These are phyloP conservation scores for Pogostemon cablin DNA, from an alignment of 257 asterid species.

Conservation along the genomic window DNA sequence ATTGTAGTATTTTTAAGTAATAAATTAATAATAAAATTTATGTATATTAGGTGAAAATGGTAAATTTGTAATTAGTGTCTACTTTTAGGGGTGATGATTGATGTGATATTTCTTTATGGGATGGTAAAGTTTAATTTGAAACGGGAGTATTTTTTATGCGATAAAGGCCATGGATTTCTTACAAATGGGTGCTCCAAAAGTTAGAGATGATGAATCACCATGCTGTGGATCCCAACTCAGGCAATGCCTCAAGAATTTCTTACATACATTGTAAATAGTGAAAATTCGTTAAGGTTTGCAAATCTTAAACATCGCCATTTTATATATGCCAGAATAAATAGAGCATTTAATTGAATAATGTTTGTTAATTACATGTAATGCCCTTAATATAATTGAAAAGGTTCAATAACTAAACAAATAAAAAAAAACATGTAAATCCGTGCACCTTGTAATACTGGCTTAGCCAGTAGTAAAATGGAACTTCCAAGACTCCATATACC, in stretches of 20 bases:
- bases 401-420: neutral
- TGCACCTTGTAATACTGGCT: slow-evolving; percentile 81
- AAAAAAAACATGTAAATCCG: slow-evolving; percentile 19
- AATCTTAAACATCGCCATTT: slow-evolving; percentile 67
- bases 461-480: slow-evolving; percentile 87
- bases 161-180: slow-evolving; percentile 49
- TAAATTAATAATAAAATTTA: no score
- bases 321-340: slow-evolving; percentile 44
- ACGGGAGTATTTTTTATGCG: no score
- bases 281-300: slow-evolving; percentile 70
- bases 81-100: no score
- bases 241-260: slow-evolving; percentile 76
- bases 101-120: no score
- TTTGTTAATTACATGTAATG: neutral
- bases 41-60: no score
- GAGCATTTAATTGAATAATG: neutral
- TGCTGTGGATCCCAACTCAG: slow-evolving; percentile 68
- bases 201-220: slow-evolving; percentile 72
- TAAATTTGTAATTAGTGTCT: no score
- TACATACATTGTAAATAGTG: slow-evolving; percentile 72
- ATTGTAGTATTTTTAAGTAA: no score
- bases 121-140: no score
- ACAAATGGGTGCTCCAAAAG: slow-evolving; percentile 87
- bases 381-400: neutral
- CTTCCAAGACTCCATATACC: slow-evolving; percentile 99